Evolutionary conservation across 257 asterid species (phyloP).

Genomic region (Rauvolfia tetraphylla): DNA sequence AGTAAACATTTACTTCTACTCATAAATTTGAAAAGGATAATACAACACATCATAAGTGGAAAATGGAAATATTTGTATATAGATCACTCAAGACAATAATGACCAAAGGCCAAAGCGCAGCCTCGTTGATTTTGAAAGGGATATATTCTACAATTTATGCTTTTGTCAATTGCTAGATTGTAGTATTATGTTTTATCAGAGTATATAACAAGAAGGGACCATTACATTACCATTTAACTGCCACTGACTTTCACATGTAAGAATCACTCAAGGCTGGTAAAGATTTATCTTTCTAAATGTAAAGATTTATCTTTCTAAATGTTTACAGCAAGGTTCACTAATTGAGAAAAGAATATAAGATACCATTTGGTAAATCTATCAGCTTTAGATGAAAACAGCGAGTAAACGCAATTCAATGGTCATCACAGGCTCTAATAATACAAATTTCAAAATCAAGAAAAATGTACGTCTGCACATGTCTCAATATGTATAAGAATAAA

Average conservation of each 20-base stretch:
- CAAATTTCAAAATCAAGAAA: not conserved
- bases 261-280: not conserved
- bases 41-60: not conserved
- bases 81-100: not conserved
- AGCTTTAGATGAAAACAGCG: not conserved
- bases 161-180: not conserved
- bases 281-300: not conserved
- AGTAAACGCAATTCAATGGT: not conserved
- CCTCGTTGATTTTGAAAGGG: not conserved
- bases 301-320: too few species aligned
- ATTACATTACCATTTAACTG: not conserved
- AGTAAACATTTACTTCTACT: too few species aligned
- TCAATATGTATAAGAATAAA: not conserved
- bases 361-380: not conserved
- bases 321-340: not conserved
- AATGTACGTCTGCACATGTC: not conserved
- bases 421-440: not conserved
- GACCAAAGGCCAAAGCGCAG: too few species aligned
- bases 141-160: too few species aligned
- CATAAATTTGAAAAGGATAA: not conserved
- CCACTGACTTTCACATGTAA: not conserved
- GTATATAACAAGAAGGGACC: not conserved
- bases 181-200: not conserved
- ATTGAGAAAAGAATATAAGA: not conserved
- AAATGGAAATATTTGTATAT: not conserved